These are phyloP conservation scores for Lachnellula suecica DNA, from an alignment of 2,329 filamentous ascomycete genomes.

Conservation along the genomic window DNA sequence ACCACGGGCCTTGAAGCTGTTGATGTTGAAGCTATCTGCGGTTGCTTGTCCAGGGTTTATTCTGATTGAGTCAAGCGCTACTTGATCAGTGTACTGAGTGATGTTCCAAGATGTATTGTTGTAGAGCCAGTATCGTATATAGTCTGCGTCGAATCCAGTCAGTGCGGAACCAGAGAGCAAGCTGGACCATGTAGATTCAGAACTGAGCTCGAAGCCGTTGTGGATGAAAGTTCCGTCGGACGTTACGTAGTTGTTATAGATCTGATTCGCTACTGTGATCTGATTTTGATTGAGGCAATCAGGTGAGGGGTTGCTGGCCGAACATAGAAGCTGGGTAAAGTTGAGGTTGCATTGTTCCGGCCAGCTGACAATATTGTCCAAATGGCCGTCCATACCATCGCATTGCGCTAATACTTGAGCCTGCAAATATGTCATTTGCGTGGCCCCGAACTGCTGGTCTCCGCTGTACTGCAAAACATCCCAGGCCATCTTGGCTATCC, in stretches of 20 bases:
- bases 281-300: background rate
- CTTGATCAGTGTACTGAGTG: background rate
- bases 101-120: background rate
- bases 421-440: constrained; percentile 31
- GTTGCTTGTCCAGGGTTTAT: constrained; percentile 47
- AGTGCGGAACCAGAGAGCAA: background rate
- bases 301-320: background rate
- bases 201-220: background rate
- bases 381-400: constrained; percentile 45
- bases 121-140: background rate
- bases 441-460: constrained; percentile 20
- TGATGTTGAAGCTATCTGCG: constrained; percentile 46
- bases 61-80: background rate
- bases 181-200: background rate
- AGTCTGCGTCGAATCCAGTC: background rate
- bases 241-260: background rate
- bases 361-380: constrained; percentile 44
- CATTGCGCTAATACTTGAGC: constrained; percentile 45
- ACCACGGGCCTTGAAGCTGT: constrained; percentile 40
- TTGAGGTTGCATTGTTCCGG: constrained; percentile 26
- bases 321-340: background rate
- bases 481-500: background rate
- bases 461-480: background rate
- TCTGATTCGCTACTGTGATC: background rate
- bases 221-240: background rate